A percentile compares a stretch with the other conserved stretches of the same genome.
Conservation (phyloP, 306 rosid species). For the Hippophae gyantsensis region DNA sequence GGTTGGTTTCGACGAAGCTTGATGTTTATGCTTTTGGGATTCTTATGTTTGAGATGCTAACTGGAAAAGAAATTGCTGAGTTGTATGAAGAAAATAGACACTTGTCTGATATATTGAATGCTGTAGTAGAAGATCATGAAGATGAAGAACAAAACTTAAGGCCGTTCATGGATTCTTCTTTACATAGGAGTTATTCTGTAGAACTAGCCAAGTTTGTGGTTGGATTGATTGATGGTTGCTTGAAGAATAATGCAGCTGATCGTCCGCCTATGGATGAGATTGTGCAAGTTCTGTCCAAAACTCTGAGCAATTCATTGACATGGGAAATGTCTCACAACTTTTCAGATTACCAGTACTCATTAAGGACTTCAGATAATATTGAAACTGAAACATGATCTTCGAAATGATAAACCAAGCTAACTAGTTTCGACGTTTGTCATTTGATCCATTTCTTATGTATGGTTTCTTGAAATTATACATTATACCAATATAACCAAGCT, state of each 20-base stretch:
- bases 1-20: constrained; percentile 63
- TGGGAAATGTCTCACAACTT: constrained; percentile 47
- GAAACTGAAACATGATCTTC: not conserved
- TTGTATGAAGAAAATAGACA: constrained; percentile 26
- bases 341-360: constrained; percentile 6
- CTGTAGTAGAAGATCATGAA: constrained; percentile 18
- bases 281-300: constrained; percentile 45
- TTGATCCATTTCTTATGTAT: too few relatives aligned
- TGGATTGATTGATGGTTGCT: constrained; percentile 37
- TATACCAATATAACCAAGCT: too few relatives aligned
- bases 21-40: constrained; percentile 82
- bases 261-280: constrained; percentile 68
- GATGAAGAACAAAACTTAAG: constrained; percentile 32
- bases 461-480: too few relatives aligned
- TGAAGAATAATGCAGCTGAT: constrained; percentile 44
- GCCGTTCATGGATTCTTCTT: constrained; percentile 47
- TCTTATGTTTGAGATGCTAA: constrained; percentile 53
- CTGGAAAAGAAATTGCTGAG: constrained; percentile 59
- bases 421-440: too few relatives aligned
- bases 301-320: constrained; percentile 44
- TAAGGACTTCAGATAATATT: not conserved
- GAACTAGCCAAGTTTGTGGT: constrained; percentile 46
- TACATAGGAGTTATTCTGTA: constrained; percentile 41
- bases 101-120: constrained; percentile 27
- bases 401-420: not conserved